These are phyloP conservation scores for Pouteria campechiana DNA, from an alignment of 179 eudicot genomes.

Conservation along the genomic window DNA sequence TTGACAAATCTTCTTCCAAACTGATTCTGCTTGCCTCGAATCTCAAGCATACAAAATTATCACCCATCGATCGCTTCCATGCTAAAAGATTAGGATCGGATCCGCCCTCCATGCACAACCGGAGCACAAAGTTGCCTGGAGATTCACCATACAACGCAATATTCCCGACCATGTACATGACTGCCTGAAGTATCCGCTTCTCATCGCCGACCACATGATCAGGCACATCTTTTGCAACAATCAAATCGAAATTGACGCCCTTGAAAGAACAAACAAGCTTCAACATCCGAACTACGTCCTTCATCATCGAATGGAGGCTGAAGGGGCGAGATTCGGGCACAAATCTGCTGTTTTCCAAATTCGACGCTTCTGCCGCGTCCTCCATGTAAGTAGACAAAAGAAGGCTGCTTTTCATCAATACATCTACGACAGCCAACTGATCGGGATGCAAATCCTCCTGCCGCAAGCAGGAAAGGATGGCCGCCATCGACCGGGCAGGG, in stretches of 20 bases:
- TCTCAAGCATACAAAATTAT: conserved; percentile 40
- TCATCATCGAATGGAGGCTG: conserved; percentile 29
- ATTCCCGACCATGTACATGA: no score
- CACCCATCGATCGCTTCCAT: no score
- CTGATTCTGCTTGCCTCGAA: conserved; percentile 51
- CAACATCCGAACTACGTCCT: conserved; percentile 32
- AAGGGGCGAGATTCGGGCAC: conserved; percentile 25
- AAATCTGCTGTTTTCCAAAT: conserved; percentile 27
- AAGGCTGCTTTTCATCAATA: conserved; percentile 28
- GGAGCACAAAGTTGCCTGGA: no score
- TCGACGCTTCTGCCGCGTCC: conserved; percentile 26
- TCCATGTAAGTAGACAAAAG: conserved; percentile 30
- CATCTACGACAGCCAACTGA: conserved; percentile 20
- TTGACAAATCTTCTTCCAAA: conserved; percentile 3
- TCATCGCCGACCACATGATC: no score
- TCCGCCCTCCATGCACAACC: no score
- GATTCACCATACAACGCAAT: no score
- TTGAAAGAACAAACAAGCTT: conserved; percentile 27
- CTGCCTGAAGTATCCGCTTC: no score
- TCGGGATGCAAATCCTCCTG: conserved; percentile 22
- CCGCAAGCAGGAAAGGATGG: conserved; percentile 32
- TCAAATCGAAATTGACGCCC: no score
- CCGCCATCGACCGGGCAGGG: conserved; percentile 35
- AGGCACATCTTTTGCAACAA: no score
- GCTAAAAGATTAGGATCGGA: no score